Conservation (phyloP, 139 green algal species). For the Marvania coccoides region DNA sequence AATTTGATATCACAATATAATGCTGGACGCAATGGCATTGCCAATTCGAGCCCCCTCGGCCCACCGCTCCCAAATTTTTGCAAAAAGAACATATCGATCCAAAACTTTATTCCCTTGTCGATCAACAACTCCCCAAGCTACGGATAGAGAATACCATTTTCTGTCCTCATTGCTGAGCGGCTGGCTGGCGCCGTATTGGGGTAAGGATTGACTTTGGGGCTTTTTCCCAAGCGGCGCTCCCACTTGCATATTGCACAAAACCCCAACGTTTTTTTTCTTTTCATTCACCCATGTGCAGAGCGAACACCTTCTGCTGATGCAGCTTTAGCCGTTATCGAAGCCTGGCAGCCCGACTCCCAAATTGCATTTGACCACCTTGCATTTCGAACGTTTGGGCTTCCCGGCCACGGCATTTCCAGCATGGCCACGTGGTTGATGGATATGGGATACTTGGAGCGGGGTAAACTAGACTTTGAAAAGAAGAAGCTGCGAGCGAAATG, state of each 20-base stretch:
- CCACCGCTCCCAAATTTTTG: no score
- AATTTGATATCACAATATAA: no score
- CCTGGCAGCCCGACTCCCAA: not conserved
- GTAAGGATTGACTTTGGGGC: not conserved
- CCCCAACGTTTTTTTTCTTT: not conserved
- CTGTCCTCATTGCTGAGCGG: constrained; percentile 10
- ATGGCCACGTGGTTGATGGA: constrained; percentile 22
- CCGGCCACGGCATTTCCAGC: constrained; percentile 15
- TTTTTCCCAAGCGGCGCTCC: not conserved
- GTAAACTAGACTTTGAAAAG: constrained; percentile 17
- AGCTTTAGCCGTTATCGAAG: constrained; percentile 4
- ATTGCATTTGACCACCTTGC: constrained; percentile 34
- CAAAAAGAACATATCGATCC: no score
- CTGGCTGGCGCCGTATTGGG: constrained; percentile 31
- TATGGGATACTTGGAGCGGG: constrained; percentile 24
- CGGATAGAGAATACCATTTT: constrained; percentile 1
- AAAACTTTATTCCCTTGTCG: no score
- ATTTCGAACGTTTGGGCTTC: constrained; percentile 29
- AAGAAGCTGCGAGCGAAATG: constrained; percentile 28
- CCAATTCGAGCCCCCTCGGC: no score
- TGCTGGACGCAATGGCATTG: no score
- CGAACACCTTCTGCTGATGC: constrained; percentile 24
- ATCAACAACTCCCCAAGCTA: no score
- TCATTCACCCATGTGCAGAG: constrained; percentile 1
- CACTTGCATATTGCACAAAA: not conserved